Base-by-base conservation (phyloP, 495 filamentous ascomycete species). In the Acidomyces sp. region DNA sequence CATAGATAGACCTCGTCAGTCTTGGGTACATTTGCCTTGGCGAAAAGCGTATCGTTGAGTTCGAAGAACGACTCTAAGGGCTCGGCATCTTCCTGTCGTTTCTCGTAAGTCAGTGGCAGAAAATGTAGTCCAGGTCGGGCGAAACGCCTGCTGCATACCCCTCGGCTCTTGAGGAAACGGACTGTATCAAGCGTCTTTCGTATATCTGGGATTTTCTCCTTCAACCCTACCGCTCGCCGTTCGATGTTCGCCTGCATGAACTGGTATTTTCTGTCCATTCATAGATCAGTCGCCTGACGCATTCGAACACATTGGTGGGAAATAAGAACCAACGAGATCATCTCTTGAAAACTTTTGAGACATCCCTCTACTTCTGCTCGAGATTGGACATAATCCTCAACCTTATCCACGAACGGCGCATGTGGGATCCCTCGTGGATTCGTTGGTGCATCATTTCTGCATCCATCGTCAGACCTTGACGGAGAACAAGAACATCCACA, bases 191-290 rank as follows among this genome's bases (percentile, higher is more conserved):
- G 62, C n/a, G 92, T 95, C 70, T 94, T 96, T 48, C 81, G 77
- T 51, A 97, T 95, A 59, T 97, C 90, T 0, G 90, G 90, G 53
- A 96, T 81, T 69, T 95, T 97, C 50, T 95, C 90, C 57, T 77
- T 81, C 31, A 96, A 64, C 12, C 86, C 85, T 9, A 68, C 69
- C n/a, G 78, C 77, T 33, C 90, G 75, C 34, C 82, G 69, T 53
- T 88, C 77, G 19, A 83, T 82, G 64, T 94, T 96, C 52, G 79
- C 69, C 67, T 96, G 85, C 90, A 97, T 97, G 64, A 95, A 97
- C 60, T 96, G 92, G 65, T 97, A 97, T 69, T 97, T 96, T 39
- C 81, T 87, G 29, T 28, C 12, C 4, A 15, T 37, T 18, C 12
- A 18, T 17, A 24, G 16, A 29, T n/a, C n/a, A n/a, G n/a, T n/a